Base-by-base conservation (phyloP, 1,139 yeast species). In the Debaryomyces nepalensis region DNA sequence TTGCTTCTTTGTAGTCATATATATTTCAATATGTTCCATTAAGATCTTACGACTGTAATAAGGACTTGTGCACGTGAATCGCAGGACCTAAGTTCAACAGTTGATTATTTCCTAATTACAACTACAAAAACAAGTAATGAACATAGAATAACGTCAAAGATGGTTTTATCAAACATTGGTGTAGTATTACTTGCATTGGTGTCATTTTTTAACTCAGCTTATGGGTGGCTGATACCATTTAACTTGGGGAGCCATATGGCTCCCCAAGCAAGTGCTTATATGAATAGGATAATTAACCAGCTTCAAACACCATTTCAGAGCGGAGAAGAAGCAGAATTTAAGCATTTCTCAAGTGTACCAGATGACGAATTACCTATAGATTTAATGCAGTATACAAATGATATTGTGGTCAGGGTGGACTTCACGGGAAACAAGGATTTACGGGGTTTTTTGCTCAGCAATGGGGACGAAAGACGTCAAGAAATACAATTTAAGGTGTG, bases 331-430 rank as follows among this genome's bases (percentile, higher is more conserved):
- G 14, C 11, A 3, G 27, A 33, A 15, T 34, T 21, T 27, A 20
- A 4, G 6, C 41, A 39, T 24, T 43, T 40, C 19, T 23, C 40
- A 7, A 24, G 23, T 3, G n/a, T 43, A 11, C 32, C 31, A 12
- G 32, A 31, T 11, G 35, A 23, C 2, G 58, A 64, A 8, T 69
- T 68, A 58, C 82, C 82, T 0, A 63, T 80, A n/a, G 66, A 77
- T 48, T 62, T 80, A 27, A 19, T 50, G 0, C 79, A 77, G 47
- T 85, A 84, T 54, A 61, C 63, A 19, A 70, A 68, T 19, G 75
- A 77, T 29, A 65, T 72, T 36, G 84, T 86, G 10, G 58, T 84
- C 11, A 70, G 91, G 51, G 54, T 68, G 3, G 45, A 55, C 21
- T 59, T 58, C 45, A 45, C 50, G 3, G 45, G 50, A 4, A 43